Evolutionary conservation across 306 rosid species (phyloP).

Genomic region (Alnus glutinosa): DNA sequence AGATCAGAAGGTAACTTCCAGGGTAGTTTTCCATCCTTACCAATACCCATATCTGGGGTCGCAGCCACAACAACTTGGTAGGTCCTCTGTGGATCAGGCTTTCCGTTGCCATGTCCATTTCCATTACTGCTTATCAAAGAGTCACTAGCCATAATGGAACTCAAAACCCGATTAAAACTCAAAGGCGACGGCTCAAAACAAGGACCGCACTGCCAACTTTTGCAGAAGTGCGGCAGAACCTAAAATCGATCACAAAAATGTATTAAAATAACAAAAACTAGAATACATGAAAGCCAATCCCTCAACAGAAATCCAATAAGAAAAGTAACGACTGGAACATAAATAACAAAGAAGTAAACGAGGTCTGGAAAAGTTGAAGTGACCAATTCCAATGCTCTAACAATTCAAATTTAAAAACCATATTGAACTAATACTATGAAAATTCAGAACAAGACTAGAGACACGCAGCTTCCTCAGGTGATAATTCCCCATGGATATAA

Average conservation of each 20-base stretch:
- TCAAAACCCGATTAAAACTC: conserved; percentile 28
- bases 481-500: not conserved
- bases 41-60: conserved; percentile 82
- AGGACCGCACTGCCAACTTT: conserved; percentile 37
- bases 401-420: not conserved
- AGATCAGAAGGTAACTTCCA: conserved; percentile 84
- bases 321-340: not conserved
- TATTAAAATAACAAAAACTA: not conserved
- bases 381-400: not conserved
- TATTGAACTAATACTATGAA: not conserved
- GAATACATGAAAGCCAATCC: conserved; percentile 1
- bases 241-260: conserved; percentile 14
- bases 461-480: not conserved
- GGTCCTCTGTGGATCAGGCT: conserved; percentile 64
- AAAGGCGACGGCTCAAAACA: conserved; percentile 25
- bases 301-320: not conserved
- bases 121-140: conserved; percentile 49
- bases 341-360: not conserved
- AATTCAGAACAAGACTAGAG: not conserved
- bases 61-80: conserved; percentile 93
- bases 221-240: conserved; percentile 42
- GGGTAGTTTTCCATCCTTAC: conserved; percentile 82
- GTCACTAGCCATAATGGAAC: conserved; percentile 68
- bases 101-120: conserved; percentile 37
- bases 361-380: not conserved